Evolutionary conservation across 2,329 filamentous ascomycete species (phyloP).

Genomic region (Chrysoporthe puriensis): DNA sequence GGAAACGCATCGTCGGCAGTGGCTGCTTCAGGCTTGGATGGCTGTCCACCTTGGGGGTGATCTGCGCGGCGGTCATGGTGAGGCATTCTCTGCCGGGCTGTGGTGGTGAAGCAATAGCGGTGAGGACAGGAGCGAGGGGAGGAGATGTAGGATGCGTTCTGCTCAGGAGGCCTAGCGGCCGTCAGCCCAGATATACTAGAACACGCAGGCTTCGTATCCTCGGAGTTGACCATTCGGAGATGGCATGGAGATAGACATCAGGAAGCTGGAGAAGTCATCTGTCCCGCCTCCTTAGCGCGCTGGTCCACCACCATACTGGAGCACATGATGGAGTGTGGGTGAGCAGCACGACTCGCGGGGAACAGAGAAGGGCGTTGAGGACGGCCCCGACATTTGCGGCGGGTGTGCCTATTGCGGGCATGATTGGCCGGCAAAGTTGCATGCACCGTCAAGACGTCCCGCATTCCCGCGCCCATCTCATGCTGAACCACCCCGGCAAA

Average conservation of each 20-base stretch:
- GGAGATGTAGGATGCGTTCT: not conserved
- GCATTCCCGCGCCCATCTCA: not conserved
- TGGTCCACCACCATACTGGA: not conserved
- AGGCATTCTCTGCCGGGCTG: conserved; percentile 4
- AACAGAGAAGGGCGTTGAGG: not conserved
- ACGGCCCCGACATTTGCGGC: conserved; percentile 10
- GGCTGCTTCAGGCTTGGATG: not conserved
- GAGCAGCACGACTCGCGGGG: conserved; percentile 12
- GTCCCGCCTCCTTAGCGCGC: not conserved
- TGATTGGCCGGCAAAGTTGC: not conserved
- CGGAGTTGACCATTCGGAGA: not conserved
- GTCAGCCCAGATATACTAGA: not conserved
- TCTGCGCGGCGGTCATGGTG: not conserved
- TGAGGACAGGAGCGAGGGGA: not conserved
- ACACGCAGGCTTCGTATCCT: not conserved
- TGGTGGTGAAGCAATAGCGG: not conserved
- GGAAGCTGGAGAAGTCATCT: not conserved
- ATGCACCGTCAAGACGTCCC: conserved; percentile 7
- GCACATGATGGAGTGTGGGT: not conserved
- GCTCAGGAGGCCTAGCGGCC: not conserved
- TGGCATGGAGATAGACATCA: not conserved
- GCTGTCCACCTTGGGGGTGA: conserved; percentile 2
- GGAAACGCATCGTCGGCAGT: conserved; percentile 40
- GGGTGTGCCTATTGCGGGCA: not conserved
- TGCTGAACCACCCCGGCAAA: no score